Evolutionary conservation across 2,329 filamentous ascomycete genomes (phyloP), one percentile per base, ranked within the genome.

Genomic region (Colletotrichum sidae): DNA sequence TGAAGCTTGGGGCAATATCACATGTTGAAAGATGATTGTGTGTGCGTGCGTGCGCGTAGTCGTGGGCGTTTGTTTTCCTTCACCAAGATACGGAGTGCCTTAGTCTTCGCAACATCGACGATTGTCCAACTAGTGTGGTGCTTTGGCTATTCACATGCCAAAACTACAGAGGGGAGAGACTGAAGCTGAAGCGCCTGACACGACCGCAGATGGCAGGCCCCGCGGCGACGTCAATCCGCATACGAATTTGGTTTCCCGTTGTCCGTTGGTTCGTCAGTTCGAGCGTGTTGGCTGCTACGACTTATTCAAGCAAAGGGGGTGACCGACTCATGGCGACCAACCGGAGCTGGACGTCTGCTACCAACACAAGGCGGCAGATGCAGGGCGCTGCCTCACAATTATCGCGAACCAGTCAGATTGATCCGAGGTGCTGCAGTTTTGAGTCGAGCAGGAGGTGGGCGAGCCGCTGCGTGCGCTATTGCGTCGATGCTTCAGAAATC

Each of bases 1-100:
- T n/a, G 55, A 42, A 47, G 55, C 55, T 57, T 49, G 55, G 55
- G 45, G 44, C 55, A 50, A n/a, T 57, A 17, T 57, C 55, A 57
- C 55, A 57, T 57, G 55, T 9, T 56, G 38, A 13, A 41, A 9
- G 38, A 41, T 13, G 38, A 1, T 41, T 15, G 42, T 13, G 42
- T 44, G 42, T 13, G 2, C 42, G 25, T 25, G 25, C 4, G 25
- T 25, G 25, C 4, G 25, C 4, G 25, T 25, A 25, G 25, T 25
- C 25, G 25, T 25, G 25, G 25, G 25, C 25, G 25, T 25, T 5
- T 5, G 25, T 25, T 25, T 25, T 25, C 25, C 25, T 25, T 25
- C 25, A 17, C 13, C 13, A 9, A 10, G 39, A 4, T 42, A 25
- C 25, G 4, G 4, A 25, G 25, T 25, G 4, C 17, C 17, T 25